These are phyloP conservation scores for Debaryomyces psychrophilus DNA, from an alignment of 1,139 yeast genomes.

Conservation along the genomic window DNA sequence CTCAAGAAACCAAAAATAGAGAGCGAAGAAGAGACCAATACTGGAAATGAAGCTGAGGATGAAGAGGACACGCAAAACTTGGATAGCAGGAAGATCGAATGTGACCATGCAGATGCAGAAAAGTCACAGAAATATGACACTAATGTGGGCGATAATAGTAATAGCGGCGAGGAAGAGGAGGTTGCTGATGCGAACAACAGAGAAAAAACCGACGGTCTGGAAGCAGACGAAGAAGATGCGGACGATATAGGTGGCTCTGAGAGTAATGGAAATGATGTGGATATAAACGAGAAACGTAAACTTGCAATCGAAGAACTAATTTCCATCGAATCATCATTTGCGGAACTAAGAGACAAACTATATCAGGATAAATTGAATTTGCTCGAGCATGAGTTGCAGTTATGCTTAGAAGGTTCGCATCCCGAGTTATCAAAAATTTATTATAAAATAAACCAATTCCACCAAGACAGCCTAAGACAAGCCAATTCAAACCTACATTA, in stretches of 20 bases:
- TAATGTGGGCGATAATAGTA: conserved; percentile 17
- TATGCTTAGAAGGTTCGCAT: conserved; percentile 88
- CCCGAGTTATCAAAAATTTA: conserved; percentile 76
- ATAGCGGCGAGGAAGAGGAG: conserved; percentile 13
- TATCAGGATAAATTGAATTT: conserved; percentile 75
- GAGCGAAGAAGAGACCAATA: conserved; percentile 18
- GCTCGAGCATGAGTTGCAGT: conserved; percentile 78
- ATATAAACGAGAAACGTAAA: conserved; percentile 53
- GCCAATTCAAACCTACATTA: conserved; percentile 74
- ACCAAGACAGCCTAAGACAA: conserved; percentile 67
- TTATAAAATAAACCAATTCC: conserved; percentile 68
- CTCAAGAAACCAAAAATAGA: conserved; percentile 12
- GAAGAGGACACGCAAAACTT: conserved; percentile 9
- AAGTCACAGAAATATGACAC: conserved; percentile 16
- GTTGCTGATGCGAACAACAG: conserved; percentile 19
- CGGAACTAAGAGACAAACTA: conserved; percentile 75
- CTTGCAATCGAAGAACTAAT: conserved; percentile 72
- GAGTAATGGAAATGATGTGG: conserved; percentile 38
- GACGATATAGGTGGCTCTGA: conserved; percentile 31
- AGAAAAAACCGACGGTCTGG: conserved; percentile 21
- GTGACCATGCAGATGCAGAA: conserved; percentile 11
- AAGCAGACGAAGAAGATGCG: conserved; percentile 21
- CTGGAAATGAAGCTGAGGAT: conserved; percentile 15
- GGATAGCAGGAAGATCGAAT: conserved; percentile 3
- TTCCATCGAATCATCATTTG: conserved; percentile 82